Conservation (phyloP, 2,329 filamentous ascomycete genomes). For the Paecilomyces variotii region DNA sequence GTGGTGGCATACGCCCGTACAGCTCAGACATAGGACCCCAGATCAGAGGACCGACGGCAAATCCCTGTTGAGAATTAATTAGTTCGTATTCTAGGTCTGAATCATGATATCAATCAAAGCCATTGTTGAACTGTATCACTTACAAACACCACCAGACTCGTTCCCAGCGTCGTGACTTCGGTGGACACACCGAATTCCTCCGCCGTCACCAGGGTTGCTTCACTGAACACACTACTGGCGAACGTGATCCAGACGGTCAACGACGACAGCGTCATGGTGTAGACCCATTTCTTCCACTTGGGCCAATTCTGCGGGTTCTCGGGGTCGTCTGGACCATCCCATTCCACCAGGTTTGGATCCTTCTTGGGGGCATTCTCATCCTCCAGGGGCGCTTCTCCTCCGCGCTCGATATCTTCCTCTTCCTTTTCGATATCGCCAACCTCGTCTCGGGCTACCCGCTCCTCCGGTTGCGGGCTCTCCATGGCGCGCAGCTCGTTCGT, state of each 20-base stretch:
- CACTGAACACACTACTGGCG: slow-evolving; percentile 39
- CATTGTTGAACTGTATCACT: not conserved
- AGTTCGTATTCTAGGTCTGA: too few relatives aligned
- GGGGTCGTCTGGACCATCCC: slow-evolving; percentile 21
- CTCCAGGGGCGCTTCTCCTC: not conserved
- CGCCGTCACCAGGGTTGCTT: slow-evolving; percentile 34
- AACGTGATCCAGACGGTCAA: slow-evolving; percentile 44
- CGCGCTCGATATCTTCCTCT: not conserved
- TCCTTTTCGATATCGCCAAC: not conserved
- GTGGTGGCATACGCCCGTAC: slow-evolving; percentile 42
- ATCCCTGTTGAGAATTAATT: slow-evolving; percentile 17
- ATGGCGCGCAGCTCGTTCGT: not conserved
- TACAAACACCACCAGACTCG: slow-evolving; percentile 40
- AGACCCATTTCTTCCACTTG: slow-evolving; percentile 29
- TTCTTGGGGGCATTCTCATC: slow-evolving; percentile 7
- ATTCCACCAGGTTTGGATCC: slow-evolving; percentile 23
- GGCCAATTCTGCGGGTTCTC: slow-evolving; percentile 23
- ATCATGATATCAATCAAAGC: not conserved
- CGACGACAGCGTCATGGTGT: slow-evolving; percentile 33
- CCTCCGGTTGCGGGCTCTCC: not conserved
- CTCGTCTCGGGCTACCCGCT: not conserved
- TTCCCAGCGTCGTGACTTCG: slow-evolving; percentile 44
- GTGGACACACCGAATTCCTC: slow-evolving; percentile 37
- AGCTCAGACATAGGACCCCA: slow-evolving; percentile 41
- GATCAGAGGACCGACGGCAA: slow-evolving; percentile 30